These are phyloP conservation scores for Cladorrhinum samala DNA, from an alignment of 495 filamentous ascomycete genomes.

Conservation along the genomic window DNA sequence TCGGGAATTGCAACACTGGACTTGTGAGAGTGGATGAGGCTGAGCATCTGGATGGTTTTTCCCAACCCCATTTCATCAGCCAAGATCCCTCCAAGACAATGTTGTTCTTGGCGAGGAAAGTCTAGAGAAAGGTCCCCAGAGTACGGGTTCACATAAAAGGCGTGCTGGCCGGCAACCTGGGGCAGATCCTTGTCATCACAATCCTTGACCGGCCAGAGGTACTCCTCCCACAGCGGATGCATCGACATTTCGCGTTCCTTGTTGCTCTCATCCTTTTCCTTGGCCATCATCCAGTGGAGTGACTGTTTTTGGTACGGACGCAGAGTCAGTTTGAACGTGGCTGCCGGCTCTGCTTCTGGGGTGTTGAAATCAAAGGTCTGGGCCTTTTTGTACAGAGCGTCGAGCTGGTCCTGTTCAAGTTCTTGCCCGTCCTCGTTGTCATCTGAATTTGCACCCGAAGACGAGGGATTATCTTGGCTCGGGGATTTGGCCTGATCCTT, in stretches of 20 bases:
- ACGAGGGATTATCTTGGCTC: constrained; percentile 42
- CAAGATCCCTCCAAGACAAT: constrained; percentile 87
- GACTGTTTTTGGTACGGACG: constrained; percentile 95
- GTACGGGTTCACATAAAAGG: constrained; percentile 95
- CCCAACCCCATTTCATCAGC: constrained; percentile 91
- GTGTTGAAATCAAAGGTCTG: constrained; percentile 95
- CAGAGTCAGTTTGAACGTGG: constrained; percentile 73
- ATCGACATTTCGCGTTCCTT: constrained; percentile 64
- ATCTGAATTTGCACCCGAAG: constrained; percentile 45
- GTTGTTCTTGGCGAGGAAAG: constrained; percentile 89
- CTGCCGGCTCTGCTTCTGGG: constrained; percentile 72
- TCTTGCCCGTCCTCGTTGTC: constrained; percentile 81
- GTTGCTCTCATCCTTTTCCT: constrained; percentile 73
- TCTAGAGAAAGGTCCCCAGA: constrained; percentile 89
- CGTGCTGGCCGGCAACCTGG: constrained; percentile 52
- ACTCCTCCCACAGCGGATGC: constrained; percentile 98
- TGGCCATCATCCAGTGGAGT: constrained; percentile 89
- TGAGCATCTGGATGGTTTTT: constrained; percentile 97
- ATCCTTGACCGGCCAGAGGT: constrained; percentile 81
- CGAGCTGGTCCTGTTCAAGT: constrained; percentile 91
- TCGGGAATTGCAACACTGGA: constrained; percentile 44
- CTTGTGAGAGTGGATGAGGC: constrained; percentile 78
- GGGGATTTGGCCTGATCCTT: constrained; percentile 36
- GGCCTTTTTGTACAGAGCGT: constrained; percentile 89
- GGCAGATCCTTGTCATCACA: constrained; percentile 73